These are phyloP conservation scores for Hanseniaspora vineae DNA, from an alignment of 805 yeast species.

Conservation along the genomic window DNA sequence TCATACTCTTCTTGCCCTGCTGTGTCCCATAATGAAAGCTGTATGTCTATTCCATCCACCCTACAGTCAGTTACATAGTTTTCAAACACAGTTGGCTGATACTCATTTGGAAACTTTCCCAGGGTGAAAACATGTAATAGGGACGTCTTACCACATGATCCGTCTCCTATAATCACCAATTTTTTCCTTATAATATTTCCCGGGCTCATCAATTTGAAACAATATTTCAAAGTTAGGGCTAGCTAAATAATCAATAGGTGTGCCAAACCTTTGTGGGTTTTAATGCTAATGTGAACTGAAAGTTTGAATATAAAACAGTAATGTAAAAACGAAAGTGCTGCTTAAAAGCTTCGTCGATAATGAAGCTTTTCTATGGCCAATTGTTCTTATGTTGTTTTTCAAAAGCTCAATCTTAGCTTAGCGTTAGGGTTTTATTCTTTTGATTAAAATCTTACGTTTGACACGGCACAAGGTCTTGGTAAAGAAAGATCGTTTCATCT, in stretches of 20 bases:
- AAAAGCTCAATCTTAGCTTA: too few relatives aligned
- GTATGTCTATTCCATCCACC: constrained; percentile 86
- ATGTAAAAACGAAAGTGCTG: too few relatives aligned
- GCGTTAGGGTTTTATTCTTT: too few relatives aligned
- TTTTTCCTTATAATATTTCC: constrained; percentile 41
- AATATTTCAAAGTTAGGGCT: background rate
- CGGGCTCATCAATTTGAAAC: background rate
- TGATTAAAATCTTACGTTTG: too few relatives aligned
- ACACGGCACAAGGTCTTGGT: too few relatives aligned
- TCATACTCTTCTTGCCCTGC: constrained; percentile 97
- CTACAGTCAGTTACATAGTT: constrained; percentile 90
- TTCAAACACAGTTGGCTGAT: constrained; percentile 90
- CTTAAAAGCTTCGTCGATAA: too few relatives aligned
- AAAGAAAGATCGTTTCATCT: too few relatives aligned
- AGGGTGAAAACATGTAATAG: constrained; percentile 80
- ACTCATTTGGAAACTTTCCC: constrained; percentile 86
- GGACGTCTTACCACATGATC: constrained; percentile 91
- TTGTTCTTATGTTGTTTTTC: too few relatives aligned
- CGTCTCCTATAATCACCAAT: constrained; percentile 86
- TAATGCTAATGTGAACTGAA: too few relatives aligned
- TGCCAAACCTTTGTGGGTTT: background rate
- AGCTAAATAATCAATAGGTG: background rate
- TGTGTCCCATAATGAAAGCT: constrained; percentile 86
- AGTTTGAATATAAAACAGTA: too few relatives aligned
- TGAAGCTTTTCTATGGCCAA: too few relatives aligned